Base-by-base conservation (phyloP, 345 rosid genomes). In the Pistacia integerrima region DNA sequence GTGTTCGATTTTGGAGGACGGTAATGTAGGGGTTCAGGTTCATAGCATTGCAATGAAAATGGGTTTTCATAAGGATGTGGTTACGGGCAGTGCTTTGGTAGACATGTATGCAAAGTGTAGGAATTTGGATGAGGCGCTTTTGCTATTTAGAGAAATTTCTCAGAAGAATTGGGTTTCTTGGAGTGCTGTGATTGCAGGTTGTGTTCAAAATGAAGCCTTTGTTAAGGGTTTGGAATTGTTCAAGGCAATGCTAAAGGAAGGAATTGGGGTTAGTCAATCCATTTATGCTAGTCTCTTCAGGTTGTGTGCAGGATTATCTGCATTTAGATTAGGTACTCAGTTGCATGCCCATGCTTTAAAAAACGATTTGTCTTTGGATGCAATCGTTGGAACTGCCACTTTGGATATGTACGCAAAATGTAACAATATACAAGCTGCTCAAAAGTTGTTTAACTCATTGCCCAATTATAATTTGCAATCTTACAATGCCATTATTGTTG, bases 361-460 rank as follows among this genome's bases (percentile, higher is more conserved):
- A 81, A 82, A 78, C 44, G 75, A 82, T 81, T 90, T 92, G 77
- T 91, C 84, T 63, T 67, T 64, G 1, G 98, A 96, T 76, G 78
- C 82, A 20, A 82, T 92, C n/a, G 99, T 92, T 79, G 97, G 93
- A 49, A 96, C 98, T 49, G 97, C 99, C 13, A 90, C 87, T 11
- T 69, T 96, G 82, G 98, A 96, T 83, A 93, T 96, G 99, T 96
- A 96, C 62, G 91, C 97, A 25, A 96, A 93, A 86, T 91, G 97
- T 77, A 90, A 87, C 49, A 82, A 85, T 59, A 82, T 92, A 84
- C 65, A 20, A 61, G 91, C 87, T 80, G 96, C 99, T 84, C 86
- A 81, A 76, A 88, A 83, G 84, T 52, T 89, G 67, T 92, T 96
- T 85, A 85, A 83, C 80, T 79, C 79, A 17, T 85, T 94, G 75